Evolutionary conservation across 768 basidiomycete species (phyloP).

Genomic region (Naganishia friedmannii): DNA sequence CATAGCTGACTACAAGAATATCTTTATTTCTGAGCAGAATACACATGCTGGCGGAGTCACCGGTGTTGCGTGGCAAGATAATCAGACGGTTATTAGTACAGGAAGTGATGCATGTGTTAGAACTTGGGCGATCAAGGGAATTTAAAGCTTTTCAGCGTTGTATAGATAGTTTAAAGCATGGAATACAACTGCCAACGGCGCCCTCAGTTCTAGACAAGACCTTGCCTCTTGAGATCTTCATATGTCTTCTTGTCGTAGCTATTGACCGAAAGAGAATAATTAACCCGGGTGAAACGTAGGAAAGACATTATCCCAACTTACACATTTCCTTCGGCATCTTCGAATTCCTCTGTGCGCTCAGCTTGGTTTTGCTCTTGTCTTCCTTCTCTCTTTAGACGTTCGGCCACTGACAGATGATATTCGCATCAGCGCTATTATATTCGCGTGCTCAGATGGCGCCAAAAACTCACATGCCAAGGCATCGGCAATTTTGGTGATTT

Average conservation of each 20-base stretch:
- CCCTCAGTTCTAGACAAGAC: constrained; percentile 60
- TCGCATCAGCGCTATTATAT: neutral
- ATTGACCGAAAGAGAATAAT: neutral
- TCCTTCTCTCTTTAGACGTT: constrained; percentile 96
- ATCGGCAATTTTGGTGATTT: constrained; percentile 95
- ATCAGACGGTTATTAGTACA: constrained; percentile 61
- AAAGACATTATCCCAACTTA: neutral
- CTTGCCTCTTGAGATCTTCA: constrained; percentile 93
- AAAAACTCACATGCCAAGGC: constrained; percentile 78
- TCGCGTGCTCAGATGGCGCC: neutral
- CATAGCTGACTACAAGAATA: neutral
- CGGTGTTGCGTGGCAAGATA: constrained; percentile 72
- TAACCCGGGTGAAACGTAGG: neutral
- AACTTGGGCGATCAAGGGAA: constrained; percentile 44
- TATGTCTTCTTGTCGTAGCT: constrained; percentile 93
- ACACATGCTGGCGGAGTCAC: constrained; percentile 81
- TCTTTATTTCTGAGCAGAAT: constrained; percentile 56
- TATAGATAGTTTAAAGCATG: constrained; percentile 3
- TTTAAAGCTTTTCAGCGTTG: neutral
- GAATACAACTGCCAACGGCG: neutral
- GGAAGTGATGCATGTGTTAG: constrained; percentile 81
- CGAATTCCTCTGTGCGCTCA: constrained; percentile 95
- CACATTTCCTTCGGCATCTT: constrained; percentile 97
- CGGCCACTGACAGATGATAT: constrained; percentile 67
- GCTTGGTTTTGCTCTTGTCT: constrained; percentile 85